phyloP scores from a whole-genome alignment of 257 asterid genomes.

The Solanum gracilifrons region DNA sequence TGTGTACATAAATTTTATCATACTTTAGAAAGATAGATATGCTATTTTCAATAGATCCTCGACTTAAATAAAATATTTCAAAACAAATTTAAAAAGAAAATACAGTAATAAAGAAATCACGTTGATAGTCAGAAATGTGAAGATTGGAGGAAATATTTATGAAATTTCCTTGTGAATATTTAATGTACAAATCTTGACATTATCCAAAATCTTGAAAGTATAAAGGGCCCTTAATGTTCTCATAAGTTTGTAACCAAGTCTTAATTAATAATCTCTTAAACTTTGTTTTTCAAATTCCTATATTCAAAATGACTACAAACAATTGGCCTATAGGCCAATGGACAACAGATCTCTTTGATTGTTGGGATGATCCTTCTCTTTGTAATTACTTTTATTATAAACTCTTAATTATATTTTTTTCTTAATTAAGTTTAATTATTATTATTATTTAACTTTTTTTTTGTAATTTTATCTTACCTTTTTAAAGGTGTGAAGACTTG shows the following conservation, averaged over 20 bases:
- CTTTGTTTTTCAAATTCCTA: not conserved
- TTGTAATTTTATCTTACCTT: not conserved
- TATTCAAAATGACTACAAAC: not conserved
- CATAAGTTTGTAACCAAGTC: not conserved
- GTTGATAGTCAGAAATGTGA: not conserved
- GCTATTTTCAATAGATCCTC: too few relatives aligned
- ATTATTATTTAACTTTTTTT: not conserved
- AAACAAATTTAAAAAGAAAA: too few relatives aligned
- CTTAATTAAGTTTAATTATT: not conserved
- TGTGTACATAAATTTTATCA: too few relatives aligned
- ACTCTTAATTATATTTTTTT: not conserved
- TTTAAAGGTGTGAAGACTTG: constrained; percentile 19
- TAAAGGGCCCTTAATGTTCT: not conserved
- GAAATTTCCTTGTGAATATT: not conserved
- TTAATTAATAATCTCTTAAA: not conserved
- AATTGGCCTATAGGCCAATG: constrained; percentile 17
- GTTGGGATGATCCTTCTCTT: constrained; percentile 12
- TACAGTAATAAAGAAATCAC: too few relatives aligned
- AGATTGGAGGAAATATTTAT: not conserved
- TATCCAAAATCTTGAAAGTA: not conserved
- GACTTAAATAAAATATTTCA: too few relatives aligned
- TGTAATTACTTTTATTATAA: constrained; percentile 11
- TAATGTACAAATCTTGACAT: not conserved
- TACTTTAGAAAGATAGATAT: not conserved
- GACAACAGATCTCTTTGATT: constrained; percentile 16